phyloP scores from a whole-genome alignment of 164 flowering plant species.

The Euptelea pleiosperma region DNA sequence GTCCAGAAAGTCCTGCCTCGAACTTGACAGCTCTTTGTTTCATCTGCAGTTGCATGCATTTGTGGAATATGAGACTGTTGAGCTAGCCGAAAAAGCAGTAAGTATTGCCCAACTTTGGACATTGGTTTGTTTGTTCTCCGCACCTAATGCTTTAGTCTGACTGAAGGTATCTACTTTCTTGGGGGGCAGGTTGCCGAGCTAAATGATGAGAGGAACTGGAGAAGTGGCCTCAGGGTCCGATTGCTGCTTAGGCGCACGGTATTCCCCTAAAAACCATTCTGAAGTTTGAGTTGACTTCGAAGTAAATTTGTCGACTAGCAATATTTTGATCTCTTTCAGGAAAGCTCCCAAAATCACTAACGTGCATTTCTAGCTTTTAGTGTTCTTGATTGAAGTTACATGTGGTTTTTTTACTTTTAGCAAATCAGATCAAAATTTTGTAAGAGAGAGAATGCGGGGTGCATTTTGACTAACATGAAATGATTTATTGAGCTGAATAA shows the following conservation, averaged over 20 bases:
- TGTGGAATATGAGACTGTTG: slow-evolving; percentile 89
- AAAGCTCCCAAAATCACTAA: no score
- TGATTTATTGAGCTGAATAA: slow-evolving; percentile 3
- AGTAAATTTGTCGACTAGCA: no score
- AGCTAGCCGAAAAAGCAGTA: slow-evolving; percentile 95
- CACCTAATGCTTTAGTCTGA: neutral
- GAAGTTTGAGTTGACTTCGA: no score
- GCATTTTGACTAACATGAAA: no score
- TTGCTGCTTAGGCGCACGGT: slow-evolving; percentile 60
- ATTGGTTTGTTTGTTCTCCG: neutral
- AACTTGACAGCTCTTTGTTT: slow-evolving; percentile 7
- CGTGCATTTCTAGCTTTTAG: no score
- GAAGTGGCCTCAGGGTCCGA: slow-evolving; percentile 83
- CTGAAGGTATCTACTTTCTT: neutral
- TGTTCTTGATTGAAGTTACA: no score
- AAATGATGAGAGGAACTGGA: slow-evolving; percentile 82
- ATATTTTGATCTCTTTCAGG: no score
- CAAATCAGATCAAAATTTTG: no score
- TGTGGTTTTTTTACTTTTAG: no score
- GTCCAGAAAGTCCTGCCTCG: no score
- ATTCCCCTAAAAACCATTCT: slow-evolving; percentile 7
- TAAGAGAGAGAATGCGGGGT: no score
- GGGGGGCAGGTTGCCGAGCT: slow-evolving; percentile 65
- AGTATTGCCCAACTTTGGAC: slow-evolving; percentile 18
- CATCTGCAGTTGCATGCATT: slow-evolving; percentile 82